Evolutionary conservation across 345 rosid genomes (phyloP).

Genomic region (Heritiera fomes): DNA sequence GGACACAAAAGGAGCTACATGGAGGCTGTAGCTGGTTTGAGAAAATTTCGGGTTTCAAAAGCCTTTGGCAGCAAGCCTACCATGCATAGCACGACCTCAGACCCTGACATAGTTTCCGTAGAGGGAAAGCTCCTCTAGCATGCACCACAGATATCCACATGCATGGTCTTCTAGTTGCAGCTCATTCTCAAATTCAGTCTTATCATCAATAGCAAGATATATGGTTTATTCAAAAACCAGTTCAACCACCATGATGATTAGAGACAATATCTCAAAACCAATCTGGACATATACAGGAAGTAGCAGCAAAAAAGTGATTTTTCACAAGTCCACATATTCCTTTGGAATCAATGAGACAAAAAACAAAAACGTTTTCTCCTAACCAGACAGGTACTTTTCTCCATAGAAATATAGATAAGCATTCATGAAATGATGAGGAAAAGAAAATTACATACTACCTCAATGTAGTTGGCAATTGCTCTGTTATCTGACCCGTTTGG

Average conservation of each 20-base stretch:
- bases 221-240: not conserved
- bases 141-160: not conserved
- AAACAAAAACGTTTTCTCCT: not conserved
- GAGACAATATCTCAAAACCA: constrained; percentile 10
- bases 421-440: not conserved
- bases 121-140: not conserved
- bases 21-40: not conserved
- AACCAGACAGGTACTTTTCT: constrained; percentile 19
- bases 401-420: not conserved
- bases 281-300: not conserved
- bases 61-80: not conserved
- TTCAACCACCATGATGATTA: not conserved
- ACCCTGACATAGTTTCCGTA: not conserved
- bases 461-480: constrained; percentile 63
- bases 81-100: not conserved
- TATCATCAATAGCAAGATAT: not conserved
- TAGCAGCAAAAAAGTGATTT: not conserved
- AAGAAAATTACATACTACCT: constrained; percentile 40
- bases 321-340: not conserved
- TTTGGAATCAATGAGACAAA: not conserved
- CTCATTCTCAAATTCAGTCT: not conserved
- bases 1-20: not conserved
- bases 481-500: constrained; percentile 61
- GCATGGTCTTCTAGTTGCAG: not conserved
- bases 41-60: not conserved